Evolutionary conservation across 805 yeast species (phyloP).

Genomic region (Kuraishia piskuri): DNA sequence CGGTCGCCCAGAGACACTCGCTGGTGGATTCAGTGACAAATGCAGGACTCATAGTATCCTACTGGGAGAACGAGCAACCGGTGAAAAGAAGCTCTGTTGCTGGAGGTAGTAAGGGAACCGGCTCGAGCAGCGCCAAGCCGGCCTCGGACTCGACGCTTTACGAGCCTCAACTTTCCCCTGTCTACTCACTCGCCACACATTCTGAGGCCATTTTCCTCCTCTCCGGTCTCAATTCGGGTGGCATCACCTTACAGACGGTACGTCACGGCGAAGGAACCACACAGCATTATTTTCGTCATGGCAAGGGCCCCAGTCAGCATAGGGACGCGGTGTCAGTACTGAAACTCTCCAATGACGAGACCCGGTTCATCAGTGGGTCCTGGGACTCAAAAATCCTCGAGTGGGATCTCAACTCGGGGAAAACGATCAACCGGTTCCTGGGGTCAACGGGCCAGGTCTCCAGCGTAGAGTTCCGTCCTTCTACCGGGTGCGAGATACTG

Average conservation of each 20-base stretch:
- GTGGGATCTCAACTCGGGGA: conserved; percentile 85
- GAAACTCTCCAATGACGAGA: conserved; percentile 52
- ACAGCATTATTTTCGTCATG: conserved; percentile 56
- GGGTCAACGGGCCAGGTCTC: conserved; percentile 76
- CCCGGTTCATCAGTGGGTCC: conserved; percentile 65
- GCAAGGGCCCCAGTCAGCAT: conserved; percentile 36
- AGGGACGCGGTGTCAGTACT: conserved; percentile 68
- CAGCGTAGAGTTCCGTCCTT: conserved; percentile 62
- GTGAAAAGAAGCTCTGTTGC: conserved; percentile 23
- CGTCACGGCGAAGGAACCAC: conserved; percentile 76
- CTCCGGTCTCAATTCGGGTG: conserved; percentile 78
- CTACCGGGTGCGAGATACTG: conserved; percentile 26
- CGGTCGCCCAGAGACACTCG: conserved; percentile 86
- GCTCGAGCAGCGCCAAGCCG: conserved; percentile 8
- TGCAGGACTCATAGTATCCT: conserved; percentile 75
- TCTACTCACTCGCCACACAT: conserved; percentile 79
- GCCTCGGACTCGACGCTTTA: conserved; percentile 31
- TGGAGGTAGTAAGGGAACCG: conserved; percentile 14
- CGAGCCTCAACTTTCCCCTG: conserved; percentile 72
- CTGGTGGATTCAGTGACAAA: conserved; percentile 77
- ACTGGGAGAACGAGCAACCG: conserved; percentile 97
- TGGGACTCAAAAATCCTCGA: conserved; percentile 80
- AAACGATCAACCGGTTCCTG: conserved; percentile 33
- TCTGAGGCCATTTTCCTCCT: conserved; percentile 76
- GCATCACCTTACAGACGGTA: conserved; percentile 76